Evolutionary conservation across 352 stramenopile species (phyloP), one percentile per base, ranked within the genome.

Genomic region (Thalassiosira mediterranea): DNA sequence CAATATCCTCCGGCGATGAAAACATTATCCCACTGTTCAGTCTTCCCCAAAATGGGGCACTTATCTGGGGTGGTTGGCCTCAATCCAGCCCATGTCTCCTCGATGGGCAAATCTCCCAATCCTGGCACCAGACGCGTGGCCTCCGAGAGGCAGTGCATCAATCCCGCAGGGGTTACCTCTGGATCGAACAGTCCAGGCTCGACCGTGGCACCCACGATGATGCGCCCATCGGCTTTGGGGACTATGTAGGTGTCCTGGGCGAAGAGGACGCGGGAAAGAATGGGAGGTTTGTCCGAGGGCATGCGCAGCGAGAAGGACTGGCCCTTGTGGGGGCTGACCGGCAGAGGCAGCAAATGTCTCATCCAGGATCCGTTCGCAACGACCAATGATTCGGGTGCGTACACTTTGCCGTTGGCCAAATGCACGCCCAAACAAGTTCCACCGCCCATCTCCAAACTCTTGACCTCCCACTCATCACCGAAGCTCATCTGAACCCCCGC

Each of bases 1-100:
- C 91, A 96, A 65, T 95, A 95, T 15, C 91, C 91, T 17, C 91
- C 91, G 13, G 89, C 90, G 19, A 95, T 47, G 40, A 84, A 95
- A 0, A 96, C 56, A 72, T 94, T 94, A 7, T 89, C 66, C 84
- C 87, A 95, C 25, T 80, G 71, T 17, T 62, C 44, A 13, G 88
- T 94, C 5, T 78, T 57, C 10, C 91, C 91, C n/a, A 96, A 69
- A 21, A 96, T 88, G 0, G 91, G 91, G 47, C 80, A 81, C 51
- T 91, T 93, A 70, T 96, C 91, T 0, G 88, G 89, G 38, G 91
- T 95, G 15, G 90, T 94, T 0, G 91, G 91, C 28, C 91, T 76
- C 17, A 96, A 79, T 38, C 91, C 91, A 2, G 88, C 88, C 91
- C 91, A 96, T 11, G 84, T 91, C 72, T 94, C 88, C 71, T 94